Conservation (phyloP, 2,329 filamentous ascomycete genomes). For the Leptoxyphium fumago region DNA sequence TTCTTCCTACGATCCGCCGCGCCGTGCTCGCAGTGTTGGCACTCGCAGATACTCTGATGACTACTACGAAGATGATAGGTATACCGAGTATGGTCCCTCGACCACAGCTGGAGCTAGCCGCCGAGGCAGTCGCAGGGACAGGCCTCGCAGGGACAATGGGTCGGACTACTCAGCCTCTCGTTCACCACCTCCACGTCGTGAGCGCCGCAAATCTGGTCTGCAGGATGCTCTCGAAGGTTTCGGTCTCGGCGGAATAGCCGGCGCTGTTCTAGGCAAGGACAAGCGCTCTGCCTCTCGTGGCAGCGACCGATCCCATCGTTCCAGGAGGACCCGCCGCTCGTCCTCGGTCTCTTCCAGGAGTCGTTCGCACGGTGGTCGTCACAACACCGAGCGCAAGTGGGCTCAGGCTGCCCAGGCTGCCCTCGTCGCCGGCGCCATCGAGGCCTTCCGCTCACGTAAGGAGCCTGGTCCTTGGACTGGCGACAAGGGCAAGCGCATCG, state of each 20-base stretch:
- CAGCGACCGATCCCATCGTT: conserved; percentile 25
- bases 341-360: conserved; percentile 37
- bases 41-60: conserved; percentile 20
- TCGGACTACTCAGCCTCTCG: conserved; percentile 26
- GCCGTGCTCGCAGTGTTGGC: conserved; percentile 51
- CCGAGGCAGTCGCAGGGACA: conserved; percentile 19
- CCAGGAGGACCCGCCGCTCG: conserved; percentile 38
- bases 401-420: conserved; percentile 80
- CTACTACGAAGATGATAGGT: conserved; percentile 47
- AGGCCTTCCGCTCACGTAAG: conserved; percentile 82
- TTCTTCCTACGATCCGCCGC: conserved; percentile 23
- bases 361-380: conserved; percentile 33
- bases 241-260: conserved; percentile 42
- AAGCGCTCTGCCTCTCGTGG: conserved; percentile 46
- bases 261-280: conserved; percentile 34
- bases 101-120: conserved; percentile 23
- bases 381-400: conserved; percentile 44
- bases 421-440: conserved; percentile 74
- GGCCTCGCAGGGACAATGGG: conserved; percentile 30
- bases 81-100: conserved; percentile 30
- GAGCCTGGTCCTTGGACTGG: conserved; percentile 82
- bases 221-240: conserved; percentile 46
- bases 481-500: conserved; percentile 78
- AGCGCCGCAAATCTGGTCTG: conserved; percentile 42
- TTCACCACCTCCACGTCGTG: conserved; percentile 23